Conservation (phyloP, 257 asterid species). For the Solanum bukasovii region DNA sequence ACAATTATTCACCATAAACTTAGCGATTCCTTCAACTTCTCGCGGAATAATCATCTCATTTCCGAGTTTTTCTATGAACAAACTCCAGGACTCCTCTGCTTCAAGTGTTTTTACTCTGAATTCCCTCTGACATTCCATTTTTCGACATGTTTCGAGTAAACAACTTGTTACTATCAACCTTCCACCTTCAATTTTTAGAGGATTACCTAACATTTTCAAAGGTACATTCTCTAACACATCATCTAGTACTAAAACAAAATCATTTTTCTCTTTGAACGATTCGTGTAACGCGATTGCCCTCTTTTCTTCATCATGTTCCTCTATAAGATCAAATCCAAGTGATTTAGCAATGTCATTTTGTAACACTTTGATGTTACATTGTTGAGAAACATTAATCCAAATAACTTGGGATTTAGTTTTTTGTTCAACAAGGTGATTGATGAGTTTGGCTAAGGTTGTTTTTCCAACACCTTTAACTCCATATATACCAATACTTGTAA, state of each 20-base stretch:
- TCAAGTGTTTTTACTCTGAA: neutral
- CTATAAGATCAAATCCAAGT: neutral
- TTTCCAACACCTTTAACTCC: slow-evolving; percentile 18
- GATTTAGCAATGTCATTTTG: slow-evolving; percentile 6
- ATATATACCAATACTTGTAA: slow-evolving; percentile 12
- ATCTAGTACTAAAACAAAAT: neutral
- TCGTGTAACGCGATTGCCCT: neutral
- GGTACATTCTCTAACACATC: neutral
- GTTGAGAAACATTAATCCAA: slow-evolving; percentile 16
- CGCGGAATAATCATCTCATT: neutral
- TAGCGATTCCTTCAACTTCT: neutral
- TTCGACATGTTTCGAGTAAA: neutral
- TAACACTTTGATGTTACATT: neutral
- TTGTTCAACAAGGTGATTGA: slow-evolving; percentile 6
- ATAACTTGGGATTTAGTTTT: slow-evolving; percentile 10
- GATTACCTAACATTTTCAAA: neutral
- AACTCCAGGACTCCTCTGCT: neutral
- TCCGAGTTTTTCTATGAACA: neutral
- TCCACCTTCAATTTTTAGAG: neutral
- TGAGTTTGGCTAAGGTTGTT: slow-evolving; percentile 5
- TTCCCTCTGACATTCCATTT: neutral
- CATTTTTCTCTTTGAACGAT: neutral
- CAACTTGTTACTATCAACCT: slow-evolving; percentile 2
- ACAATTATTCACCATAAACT: neutral
- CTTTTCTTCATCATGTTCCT: neutral